Conservation (phyloP, 2,329 filamentous ascomycete genomes). For the Helotiales sp. region DNA sequence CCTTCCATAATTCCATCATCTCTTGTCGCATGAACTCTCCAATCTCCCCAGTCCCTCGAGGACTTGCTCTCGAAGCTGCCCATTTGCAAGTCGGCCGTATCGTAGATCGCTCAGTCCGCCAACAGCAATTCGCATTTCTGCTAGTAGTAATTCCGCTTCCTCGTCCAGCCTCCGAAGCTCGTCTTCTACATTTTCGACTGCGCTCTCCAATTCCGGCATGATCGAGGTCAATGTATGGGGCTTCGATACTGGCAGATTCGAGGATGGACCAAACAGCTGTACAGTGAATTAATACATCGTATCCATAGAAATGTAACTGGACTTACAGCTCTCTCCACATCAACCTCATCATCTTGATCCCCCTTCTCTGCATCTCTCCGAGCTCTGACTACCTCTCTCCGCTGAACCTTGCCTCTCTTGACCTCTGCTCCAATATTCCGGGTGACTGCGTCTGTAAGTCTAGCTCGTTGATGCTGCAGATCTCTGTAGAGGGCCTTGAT, state of each 20-base stretch:
- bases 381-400: conserved; percentile 60
- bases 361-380: conserved; percentile 58
- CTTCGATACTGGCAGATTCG: conserved; percentile 51
- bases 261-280: conserved; percentile 63
- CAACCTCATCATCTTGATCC: conserved; percentile 65
- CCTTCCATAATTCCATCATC: conserved; percentile 15
- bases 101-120: conserved; percentile 80
- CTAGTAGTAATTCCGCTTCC: conserved; percentile 65
- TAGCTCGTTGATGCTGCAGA: conserved; percentile 74
- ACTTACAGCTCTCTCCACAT: conserved; percentile 63
- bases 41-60: conserved; percentile 68
- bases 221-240: conserved; percentile 68
- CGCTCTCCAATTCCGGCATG: conserved; percentile 70
- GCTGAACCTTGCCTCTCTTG: conserved; percentile 62
- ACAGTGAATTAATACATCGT: conserved; percentile 25
- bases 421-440: conserved; percentile 69
- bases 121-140: conserved; percentile 67
- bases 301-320: not conserved
- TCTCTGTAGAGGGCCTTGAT: conserved; percentile 70
- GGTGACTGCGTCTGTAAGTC: conserved; percentile 69
- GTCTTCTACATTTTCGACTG: conserved; percentile 66
- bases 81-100: conserved; percentile 75
- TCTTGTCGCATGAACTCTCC: conserved; percentile 47
- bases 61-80: conserved; percentile 67
- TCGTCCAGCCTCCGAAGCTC: conserved; percentile 70